A percentile compares a stretch with the other conserved stretches of the same genome.
phyloP scores from a whole-genome alignment of 1,284 basidiomycete species.

The Ustilago sp. region DNA sequence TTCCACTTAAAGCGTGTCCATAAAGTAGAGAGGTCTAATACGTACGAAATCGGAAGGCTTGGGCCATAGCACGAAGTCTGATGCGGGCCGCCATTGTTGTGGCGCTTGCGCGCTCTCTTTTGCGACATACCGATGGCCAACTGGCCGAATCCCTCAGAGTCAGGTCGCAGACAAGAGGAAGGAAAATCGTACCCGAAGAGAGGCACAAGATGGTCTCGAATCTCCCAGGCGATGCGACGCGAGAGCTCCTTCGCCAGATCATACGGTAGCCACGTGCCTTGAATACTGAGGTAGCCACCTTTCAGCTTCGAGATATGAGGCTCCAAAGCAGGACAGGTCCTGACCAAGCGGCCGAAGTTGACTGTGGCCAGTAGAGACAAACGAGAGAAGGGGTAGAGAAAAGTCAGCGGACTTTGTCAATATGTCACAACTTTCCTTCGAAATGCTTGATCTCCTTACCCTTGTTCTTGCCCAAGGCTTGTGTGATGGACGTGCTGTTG shows the following conservation, averaged over 20 bases:
- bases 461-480: slow-evolving; percentile 53
- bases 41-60: slow-evolving; percentile 41
- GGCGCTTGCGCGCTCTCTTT: slow-evolving; percentile 44
- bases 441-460: slow-evolving; percentile 13
- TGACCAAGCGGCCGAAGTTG: slow-evolving; percentile 44
- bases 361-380: slow-evolving; percentile 11
- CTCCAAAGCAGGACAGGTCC: slow-evolving; percentile 42
- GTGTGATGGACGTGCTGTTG: slow-evolving; percentile 53
- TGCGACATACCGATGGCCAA: slow-evolving; percentile 45
- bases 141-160: slow-evolving; percentile 53
- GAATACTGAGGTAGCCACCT: slow-evolving; percentile 58
- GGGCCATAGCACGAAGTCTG: slow-evolving; percentile 54
- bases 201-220: slow-evolving; percentile 51
- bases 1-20: no score
- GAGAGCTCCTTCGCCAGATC: slow-evolving; percentile 52
- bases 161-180: slow-evolving; percentile 41
- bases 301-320: slow-evolving; percentile 53
- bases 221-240: slow-evolving; percentile 52
- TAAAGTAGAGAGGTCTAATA: not conserved
- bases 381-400: not conserved
- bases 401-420: not conserved
- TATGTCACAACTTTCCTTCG: not conserved
- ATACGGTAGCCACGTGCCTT: slow-evolving; percentile 55
- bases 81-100: slow-evolving; percentile 44
- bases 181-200: slow-evolving; percentile 55